These are phyloP conservation scores for Phlebiopsis flavidoalba DNA, from an alignment of 768 basidiomycete species.

Conservation along the genomic window DNA sequence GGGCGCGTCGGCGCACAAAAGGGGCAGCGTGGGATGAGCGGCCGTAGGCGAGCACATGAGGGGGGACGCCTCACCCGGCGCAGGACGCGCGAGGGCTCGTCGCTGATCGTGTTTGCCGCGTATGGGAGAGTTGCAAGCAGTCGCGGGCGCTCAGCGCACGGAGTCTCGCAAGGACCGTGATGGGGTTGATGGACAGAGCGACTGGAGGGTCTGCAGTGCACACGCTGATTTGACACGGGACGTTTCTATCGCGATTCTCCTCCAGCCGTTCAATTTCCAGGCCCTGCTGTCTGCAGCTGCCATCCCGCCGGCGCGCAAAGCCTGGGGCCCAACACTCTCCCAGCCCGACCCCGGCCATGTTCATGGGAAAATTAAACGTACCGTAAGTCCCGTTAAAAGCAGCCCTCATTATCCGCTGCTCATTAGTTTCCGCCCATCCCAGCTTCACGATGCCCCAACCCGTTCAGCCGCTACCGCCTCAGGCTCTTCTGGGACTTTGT, in stretches of 20 bases:
- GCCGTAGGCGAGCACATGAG: not conserved
- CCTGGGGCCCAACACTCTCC: not conserved
- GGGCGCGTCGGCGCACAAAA: not conserved
- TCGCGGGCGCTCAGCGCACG: not conserved
- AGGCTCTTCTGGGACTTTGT: conserved; percentile 45
- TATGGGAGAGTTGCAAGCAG: not conserved
- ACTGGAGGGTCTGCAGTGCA: not conserved
- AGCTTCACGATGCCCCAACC: conserved; percentile 11
- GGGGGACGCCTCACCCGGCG: not conserved
- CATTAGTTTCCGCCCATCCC: not conserved
- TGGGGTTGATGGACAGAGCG: not conserved
- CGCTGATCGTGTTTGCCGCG: not conserved
- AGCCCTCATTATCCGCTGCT: not conserved
- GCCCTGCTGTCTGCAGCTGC: not conserved
- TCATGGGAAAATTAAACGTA: too few species aligned
- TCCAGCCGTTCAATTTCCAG: not conserved
- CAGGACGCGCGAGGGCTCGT: not conserved
- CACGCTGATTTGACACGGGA: not conserved
- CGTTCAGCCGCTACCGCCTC: conserved; percentile 36
- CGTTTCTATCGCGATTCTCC: too few species aligned
- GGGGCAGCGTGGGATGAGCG: not conserved
- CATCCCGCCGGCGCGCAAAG: not conserved
- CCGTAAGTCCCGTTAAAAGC: not conserved
- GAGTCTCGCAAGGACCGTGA: not conserved
- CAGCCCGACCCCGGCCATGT: not conserved